Base-by-base conservation (phyloP, 495 filamentous ascomycete genomes). In the Trichoderma reesei region DNA sequence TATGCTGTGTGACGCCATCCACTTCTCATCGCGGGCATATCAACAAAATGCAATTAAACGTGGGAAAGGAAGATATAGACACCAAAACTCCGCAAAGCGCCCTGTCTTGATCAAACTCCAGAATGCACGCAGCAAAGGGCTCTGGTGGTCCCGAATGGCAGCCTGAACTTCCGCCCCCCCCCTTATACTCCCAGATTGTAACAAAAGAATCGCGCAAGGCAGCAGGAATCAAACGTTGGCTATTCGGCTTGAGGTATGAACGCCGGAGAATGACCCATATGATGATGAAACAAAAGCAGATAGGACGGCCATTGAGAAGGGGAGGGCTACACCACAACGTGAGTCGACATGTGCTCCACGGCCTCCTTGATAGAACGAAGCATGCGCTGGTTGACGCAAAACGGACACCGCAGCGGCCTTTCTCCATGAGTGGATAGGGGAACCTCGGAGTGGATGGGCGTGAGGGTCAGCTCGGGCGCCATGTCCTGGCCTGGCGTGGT, bases 341-440 rank as follows among this genome's bases (percentile, higher is more conserved):
- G 82, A 38, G 79, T 83, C 56, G 78, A 80, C 80, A 84, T 78
- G 65, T 84, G 82, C 71, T 84, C 81, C 2, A 84, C 82, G 13
- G 82, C 81, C 69, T 83, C 82, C 71, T 83, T 82, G 44, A 84
- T 79, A 14, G 72, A 82, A 41, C 79, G 74, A 66, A 84, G 78
- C 80, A 82, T 80, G 8, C 81, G 73, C 71, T 80, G 79, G 65
- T 84, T 84, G 31, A 83, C 72, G 64, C 82, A 84, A 67, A 80
- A 84, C 5, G 82, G 82, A 60, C 82, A 84, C 33, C 80, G 73
- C 0, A 84, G 69, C n/a, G 81, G 79, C 38, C 75, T 71, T 20
- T 84, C 81, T 26, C 26, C 26, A 3, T 73, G 72, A 14, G 71
- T 69, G 7, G 75, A 71, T n/a, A 77, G 71, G 20, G 80, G 73